Evolutionary conservation across 208 protist genomes (phyloP).

Genomic region (Trypanosoma rangeli): DNA sequence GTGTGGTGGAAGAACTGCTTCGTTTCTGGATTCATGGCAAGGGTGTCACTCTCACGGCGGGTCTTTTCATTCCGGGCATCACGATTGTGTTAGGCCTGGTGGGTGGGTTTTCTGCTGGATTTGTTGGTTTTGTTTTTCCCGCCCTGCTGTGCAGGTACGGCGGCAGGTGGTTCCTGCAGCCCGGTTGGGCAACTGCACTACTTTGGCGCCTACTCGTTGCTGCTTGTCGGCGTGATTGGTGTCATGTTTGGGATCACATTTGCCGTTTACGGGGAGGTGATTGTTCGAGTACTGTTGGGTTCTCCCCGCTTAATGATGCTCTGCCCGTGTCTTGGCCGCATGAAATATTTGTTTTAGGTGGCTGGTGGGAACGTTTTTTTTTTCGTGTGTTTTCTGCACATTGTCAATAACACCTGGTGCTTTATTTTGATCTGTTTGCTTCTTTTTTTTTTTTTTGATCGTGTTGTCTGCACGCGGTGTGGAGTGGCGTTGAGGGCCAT

Average conservation of each 20-base stretch:
- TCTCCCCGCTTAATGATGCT: neutral
- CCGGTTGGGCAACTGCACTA: conserved; percentile 47
- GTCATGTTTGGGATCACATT: conserved; percentile 57
- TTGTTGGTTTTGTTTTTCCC: conserved; percentile 70
- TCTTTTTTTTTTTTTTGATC: neutral
- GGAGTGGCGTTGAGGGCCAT: conserved; percentile 14
- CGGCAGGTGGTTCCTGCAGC: conserved; percentile 37
- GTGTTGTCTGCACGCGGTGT: conserved; percentile 51
- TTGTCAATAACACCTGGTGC: neutral
- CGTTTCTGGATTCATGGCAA: conserved; percentile 35
- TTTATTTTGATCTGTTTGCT: neutral
- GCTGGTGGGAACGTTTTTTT: too few relatives aligned
- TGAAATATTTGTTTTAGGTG: too few relatives aligned
- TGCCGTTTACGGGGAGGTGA: conserved; percentile 41
- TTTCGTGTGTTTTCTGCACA: neutral
- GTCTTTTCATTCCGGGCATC: conserved; percentile 66
- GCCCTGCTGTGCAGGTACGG: conserved; percentile 59
- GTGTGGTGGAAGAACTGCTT: conserved; percentile 55
- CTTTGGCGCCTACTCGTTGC: conserved; percentile 40
- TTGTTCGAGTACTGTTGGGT: too few relatives aligned
- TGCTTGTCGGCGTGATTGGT: conserved; percentile 52
- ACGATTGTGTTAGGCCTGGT: conserved; percentile 70
- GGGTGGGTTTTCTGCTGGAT: conserved; percentile 52
- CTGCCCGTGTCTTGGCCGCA: too few relatives aligned
- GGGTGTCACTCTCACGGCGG: conserved; percentile 37